Evolutionary conservation across 2,329 filamentous ascomycete species (phyloP).

Genomic region (Colletotrichum sp.): DNA sequence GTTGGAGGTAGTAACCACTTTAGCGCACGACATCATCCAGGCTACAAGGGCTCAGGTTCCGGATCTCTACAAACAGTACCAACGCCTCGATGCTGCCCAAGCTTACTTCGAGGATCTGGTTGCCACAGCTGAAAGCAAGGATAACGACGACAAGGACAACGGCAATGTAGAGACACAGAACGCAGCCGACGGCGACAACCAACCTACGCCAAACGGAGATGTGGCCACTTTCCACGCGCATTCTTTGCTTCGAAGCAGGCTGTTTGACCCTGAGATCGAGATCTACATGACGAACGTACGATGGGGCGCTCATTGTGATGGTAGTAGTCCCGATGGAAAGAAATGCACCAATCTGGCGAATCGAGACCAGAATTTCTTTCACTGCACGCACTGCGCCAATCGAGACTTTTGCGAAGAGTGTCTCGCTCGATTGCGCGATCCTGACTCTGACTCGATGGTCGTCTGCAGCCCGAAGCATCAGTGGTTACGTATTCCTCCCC

Average conservation of each 20-base stretch:
- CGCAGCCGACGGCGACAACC: not conserved
- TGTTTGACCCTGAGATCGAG: not conserved
- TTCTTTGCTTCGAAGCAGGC: not conserved
- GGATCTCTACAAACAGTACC: not conserved
- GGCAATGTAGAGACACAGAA: not conserved
- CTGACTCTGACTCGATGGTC: not conserved
- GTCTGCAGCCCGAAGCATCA: not conserved
- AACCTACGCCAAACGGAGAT: not conserved
- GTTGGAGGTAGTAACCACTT: not conserved
- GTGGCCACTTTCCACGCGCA: not conserved
- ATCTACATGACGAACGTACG: not conserved
- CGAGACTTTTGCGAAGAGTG: not conserved
- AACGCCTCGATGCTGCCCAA: not conserved
- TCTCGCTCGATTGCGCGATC: not conserved
- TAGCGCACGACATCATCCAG: not conserved
- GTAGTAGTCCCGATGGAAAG: not conserved
- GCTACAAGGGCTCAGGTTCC: not conserved
- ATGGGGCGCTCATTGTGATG: not conserved
- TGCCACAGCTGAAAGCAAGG: not conserved
- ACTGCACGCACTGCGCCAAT: not conserved
- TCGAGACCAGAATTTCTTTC: not conserved
- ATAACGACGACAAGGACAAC: not conserved
- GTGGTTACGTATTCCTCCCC: not conserved
- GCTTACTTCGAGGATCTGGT: not conserved
- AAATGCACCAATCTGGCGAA: not conserved